Evolutionary conservation across 164 flowering plant species (phyloP).

Genomic region (Berberis thunbergii): DNA sequence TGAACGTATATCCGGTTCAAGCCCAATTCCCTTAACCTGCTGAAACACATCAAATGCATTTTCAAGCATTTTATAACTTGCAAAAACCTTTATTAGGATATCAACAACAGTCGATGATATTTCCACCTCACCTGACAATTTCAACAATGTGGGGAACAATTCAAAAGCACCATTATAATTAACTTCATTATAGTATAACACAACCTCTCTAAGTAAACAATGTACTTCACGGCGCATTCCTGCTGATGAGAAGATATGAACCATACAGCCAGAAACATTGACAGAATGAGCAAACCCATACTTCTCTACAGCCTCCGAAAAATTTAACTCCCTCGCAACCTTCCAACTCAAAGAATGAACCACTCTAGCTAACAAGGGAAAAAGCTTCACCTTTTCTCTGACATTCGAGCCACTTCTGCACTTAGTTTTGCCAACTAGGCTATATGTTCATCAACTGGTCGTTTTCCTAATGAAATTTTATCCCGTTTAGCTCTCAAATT

Average conservation of each 20-base stretch:
- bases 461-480: background rate
- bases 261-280: conserved; percentile 24
- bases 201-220: conserved; percentile 35
- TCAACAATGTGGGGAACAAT: conserved; percentile 23
- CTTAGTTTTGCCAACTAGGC: background rate
- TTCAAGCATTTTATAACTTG: conserved; percentile 38
- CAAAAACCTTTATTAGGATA: conserved; percentile 44
- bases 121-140: conserved; percentile 9
- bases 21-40: conserved; percentile 28
- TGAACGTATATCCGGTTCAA: conserved; percentile 14
- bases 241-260: conserved; percentile 39
- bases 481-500: too few species aligned
- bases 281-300: conserved; percentile 36
- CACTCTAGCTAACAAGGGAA: conserved; percentile 27
- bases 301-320: conserved; percentile 20
- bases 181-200: conserved; percentile 20
- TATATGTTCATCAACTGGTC: background rate
- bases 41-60: conserved; percentile 35
- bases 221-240: conserved; percentile 30
- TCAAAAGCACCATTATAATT: conserved; percentile 18
- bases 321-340: conserved; percentile 21
- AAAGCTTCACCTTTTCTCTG: background rate
- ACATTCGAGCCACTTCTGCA: background rate
- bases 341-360: conserved; percentile 40
- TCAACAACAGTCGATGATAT: conserved; percentile 15